Conservation (phyloP, 2,329 filamentous ascomycete species). For the Monosporascus cannonballus region DNA sequence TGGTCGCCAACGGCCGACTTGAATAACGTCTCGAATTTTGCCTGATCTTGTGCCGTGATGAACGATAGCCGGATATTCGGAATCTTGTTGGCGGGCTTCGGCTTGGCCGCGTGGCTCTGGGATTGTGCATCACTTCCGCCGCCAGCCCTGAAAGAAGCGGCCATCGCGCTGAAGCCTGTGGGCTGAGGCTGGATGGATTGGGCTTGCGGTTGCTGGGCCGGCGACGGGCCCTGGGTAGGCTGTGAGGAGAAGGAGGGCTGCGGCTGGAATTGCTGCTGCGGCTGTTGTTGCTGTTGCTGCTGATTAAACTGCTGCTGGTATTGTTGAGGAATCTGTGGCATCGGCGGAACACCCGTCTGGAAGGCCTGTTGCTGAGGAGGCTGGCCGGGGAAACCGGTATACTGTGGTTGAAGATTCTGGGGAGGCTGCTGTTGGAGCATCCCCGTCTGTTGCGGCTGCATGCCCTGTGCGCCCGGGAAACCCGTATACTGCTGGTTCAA, state of each 20-base stretch:
- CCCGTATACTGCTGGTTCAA: constrained; percentile 56
- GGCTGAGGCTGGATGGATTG: constrained; percentile 60
- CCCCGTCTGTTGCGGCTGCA: constrained; percentile 28
- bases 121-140: constrained; percentile 35
- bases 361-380: constrained; percentile 53
- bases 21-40: constrained; percentile 96
- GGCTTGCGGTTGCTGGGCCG: constrained; percentile 43
- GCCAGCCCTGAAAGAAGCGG: constrained; percentile 56
- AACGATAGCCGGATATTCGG: constrained; percentile 93
- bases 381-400: constrained; percentile 37
- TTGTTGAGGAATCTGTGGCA: constrained; percentile 55
- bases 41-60: constrained; percentile 89
- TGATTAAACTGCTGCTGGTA: constrained; percentile 54
- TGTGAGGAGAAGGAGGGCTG: constrained; percentile 40
- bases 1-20: constrained; percentile 88
- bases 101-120: constrained; percentile 36
- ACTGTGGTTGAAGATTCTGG: constrained; percentile 37
- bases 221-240: constrained; percentile 42
- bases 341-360: constrained; percentile 52
- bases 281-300: constrained; percentile 38
- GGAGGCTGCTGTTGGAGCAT: constrained; percentile 39
- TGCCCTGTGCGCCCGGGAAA: constrained; percentile 48
- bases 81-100: constrained; percentile 64
- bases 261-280: constrained; percentile 37
- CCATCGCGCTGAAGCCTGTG: constrained; percentile 62